Percentiles rank a stretch among this genome's conserved stretches.
phyloP scores from a whole-genome alignment of 2,329 filamentous ascomycete species.

The Amauroascus verrucosus region DNA sequence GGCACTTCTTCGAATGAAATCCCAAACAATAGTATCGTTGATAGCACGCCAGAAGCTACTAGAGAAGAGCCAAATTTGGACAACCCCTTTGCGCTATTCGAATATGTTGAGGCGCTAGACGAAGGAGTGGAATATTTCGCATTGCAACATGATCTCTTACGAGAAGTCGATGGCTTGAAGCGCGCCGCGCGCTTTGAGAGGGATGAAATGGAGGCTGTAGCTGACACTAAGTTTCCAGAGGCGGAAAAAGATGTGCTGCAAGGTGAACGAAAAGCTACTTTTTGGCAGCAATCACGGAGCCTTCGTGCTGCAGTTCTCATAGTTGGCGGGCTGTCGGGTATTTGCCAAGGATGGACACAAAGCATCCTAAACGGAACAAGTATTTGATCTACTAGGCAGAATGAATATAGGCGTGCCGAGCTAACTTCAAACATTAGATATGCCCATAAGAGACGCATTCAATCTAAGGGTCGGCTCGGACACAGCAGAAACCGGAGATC shows the following conservation, averaged over 20 bases:
- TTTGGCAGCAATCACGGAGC: slow-evolving; percentile 10
- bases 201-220: slow-evolving; percentile 9
- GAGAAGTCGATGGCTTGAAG: slow-evolving; percentile 2
- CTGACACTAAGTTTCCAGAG: background rate
- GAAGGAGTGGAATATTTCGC: slow-evolving; percentile 4
- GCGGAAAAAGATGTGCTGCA: slow-evolving; percentile 1
- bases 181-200: slow-evolving; percentile 6
- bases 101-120: slow-evolving; percentile 4
- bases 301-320: slow-evolving; percentile 4
- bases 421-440: background rate
- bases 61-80: slow-evolving; percentile 9
- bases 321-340: slow-evolving; percentile 7
- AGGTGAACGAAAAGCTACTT: slow-evolving; percentile 2
- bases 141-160: slow-evolving; percentile 2
- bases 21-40: background rate
- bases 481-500: background rate
- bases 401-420: background rate
- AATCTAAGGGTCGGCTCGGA: background rate
- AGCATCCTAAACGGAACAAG: slow-evolving; percentile 10
- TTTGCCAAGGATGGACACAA: slow-evolving; percentile 11
- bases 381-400: background rate
- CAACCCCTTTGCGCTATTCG: slow-evolving; percentile 8
- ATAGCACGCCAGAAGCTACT: background rate
- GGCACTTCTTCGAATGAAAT: background rate
- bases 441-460: background rate